A percentile compares a stretch with the other conserved stretches of the same genome.
These are phyloP conservation scores for Xanthoceras sorbifolium DNA, from an alignment of 345 rosid species.

Conservation along the genomic window DNA sequence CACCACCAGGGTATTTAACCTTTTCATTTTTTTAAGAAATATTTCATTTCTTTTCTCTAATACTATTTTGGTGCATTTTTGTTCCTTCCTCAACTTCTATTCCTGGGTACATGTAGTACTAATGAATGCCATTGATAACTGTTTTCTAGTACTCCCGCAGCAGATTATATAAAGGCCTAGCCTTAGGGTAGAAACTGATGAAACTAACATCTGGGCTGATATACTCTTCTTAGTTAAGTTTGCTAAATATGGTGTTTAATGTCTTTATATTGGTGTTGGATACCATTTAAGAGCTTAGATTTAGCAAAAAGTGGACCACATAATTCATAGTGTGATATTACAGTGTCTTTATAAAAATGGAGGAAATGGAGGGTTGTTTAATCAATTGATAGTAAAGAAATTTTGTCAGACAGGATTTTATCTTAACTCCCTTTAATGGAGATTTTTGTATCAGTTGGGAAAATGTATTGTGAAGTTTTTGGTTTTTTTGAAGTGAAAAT, in stretches of 20 bases:
- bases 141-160: too few relatives aligned
- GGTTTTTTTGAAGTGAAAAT: too few relatives aligned
- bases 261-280: too few relatives aligned
- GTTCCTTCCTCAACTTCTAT: conserved; percentile 9
- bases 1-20: conserved; percentile 59
- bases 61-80: background rate
- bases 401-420: too few relatives aligned
- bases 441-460: too few relatives aligned
- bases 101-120: conserved; percentile 7
- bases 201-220: conserved; percentile 10
- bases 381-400: background rate
- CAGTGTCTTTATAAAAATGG: background rate
- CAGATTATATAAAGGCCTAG: too few relatives aligned
- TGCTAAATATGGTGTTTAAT: too few relatives aligned
- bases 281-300: too few relatives aligned
- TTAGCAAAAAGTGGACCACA: too few relatives aligned
- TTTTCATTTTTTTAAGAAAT: background rate
- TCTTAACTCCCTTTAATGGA: too few relatives aligned
- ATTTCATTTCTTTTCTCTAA: background rate
- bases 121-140: background rate
- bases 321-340: background rate
- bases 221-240: too few relatives aligned
- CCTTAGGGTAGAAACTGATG: background rate
- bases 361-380: conserved; percentile 7
- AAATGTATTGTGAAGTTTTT: too few relatives aligned